Evolutionary conservation across 108 stramenopile species (phyloP).

Genomic region (Cyclotella atomus): DNA sequence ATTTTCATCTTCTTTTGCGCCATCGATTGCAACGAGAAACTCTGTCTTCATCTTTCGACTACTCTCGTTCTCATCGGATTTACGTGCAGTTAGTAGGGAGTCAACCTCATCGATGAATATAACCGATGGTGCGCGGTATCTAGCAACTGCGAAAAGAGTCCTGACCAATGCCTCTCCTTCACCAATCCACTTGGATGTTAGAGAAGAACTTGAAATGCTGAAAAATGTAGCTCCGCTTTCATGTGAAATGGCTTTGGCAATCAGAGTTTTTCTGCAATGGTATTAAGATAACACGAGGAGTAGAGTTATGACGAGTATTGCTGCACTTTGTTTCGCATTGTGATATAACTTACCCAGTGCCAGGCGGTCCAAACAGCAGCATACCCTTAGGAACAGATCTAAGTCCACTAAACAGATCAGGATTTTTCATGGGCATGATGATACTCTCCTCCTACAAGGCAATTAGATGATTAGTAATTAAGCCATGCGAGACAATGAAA

Average conservation of each 20-base stretch:
- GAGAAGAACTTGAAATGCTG: conserved; percentile 95
- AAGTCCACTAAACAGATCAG: conserved; percentile 93
- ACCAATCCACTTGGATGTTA: conserved; percentile 99
- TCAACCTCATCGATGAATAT: conserved; percentile 98
- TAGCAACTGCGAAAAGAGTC: conserved; percentile 96
- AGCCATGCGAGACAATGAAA: no score
- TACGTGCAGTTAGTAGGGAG: conserved; percentile 91
- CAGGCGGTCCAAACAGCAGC: conserved; percentile 68
- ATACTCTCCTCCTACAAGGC: conserved; percentile 71
- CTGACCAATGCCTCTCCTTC: conserved; percentile 98
- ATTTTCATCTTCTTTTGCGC: conserved; percentile 76
- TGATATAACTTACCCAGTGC: conserved; percentile 40
- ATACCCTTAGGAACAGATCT: conserved; percentile 84
- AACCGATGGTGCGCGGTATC: conserved; percentile 88
- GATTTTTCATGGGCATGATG: conserved; percentile 91
- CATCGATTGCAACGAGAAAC: conserved; percentile 94
- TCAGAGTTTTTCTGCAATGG: conserved; percentile 93
- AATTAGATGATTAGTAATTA: no score
- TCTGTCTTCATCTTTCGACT: conserved; percentile 94
- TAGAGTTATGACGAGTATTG: neutral
- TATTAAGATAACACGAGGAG: neutral
- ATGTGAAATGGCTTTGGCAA: conserved; percentile 99
- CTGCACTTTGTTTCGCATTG: no score
- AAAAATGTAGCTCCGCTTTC: conserved; percentile 98
- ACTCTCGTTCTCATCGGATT: conserved; percentile 94